These are phyloP conservation scores for Cyberlindnera subsufficiens DNA, from an alignment of 805 yeast species.

Conservation along the genomic window DNA sequence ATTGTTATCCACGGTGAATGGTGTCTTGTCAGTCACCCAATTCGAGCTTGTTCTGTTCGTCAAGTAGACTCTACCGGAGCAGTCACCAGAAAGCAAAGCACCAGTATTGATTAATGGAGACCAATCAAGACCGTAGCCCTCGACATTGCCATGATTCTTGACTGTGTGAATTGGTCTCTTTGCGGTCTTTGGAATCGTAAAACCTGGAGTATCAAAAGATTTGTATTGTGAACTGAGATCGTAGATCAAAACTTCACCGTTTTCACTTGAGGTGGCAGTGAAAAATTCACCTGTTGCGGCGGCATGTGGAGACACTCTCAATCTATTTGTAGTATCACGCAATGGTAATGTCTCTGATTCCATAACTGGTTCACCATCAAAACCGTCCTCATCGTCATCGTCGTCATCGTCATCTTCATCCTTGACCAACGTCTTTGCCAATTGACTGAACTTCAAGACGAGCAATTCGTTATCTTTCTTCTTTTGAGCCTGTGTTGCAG, in stretches of 20 bases:
- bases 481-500: conserved; percentile 90
- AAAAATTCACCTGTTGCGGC: conserved; percentile 69
- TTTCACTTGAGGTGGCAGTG: conserved; percentile 84
- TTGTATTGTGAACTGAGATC: conserved; percentile 75
- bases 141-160: conserved; percentile 85
- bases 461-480: conserved; percentile 85
- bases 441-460: conserved; percentile 74
- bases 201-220: conserved; percentile 88
- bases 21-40: conserved; percentile 84
- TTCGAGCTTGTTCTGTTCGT: conserved; percentile 70
- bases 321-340: conserved; percentile 80
- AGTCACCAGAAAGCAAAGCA: conserved; percentile 81
- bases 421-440: conserved; percentile 80
- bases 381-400: conserved; percentile 67
- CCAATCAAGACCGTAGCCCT: conserved; percentile 98
- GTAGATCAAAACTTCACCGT: conserved; percentile 82
- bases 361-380: conserved; percentile 75
- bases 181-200: conserved; percentile 64
- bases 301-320: conserved; percentile 79
- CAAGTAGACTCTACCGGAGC: conserved; percentile 73
- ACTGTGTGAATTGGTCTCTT: conserved; percentile 82
- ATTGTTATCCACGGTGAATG: conserved; percentile 57
- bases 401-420: conserved; percentile 76
- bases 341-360: conserved; percentile 79
- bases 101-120: conserved; percentile 81